A percentile compares a stretch with the other conserved stretches of the same genome.
phyloP scores from a whole-genome alignment of 2,329 filamentous ascomycete species.

The Grosmannia serpens region DNA sequence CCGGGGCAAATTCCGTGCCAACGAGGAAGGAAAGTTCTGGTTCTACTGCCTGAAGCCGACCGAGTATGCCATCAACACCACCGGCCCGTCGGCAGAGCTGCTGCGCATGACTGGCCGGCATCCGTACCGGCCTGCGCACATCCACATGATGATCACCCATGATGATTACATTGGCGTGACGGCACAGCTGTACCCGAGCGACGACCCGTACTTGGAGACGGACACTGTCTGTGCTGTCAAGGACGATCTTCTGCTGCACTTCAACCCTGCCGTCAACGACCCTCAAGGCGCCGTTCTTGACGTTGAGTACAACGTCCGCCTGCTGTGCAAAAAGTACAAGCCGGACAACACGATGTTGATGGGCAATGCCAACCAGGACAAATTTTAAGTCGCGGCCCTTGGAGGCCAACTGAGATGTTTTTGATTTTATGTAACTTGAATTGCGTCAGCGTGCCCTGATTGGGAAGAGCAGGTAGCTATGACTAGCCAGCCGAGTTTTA shows the following conservation, averaged over 20 bases:
- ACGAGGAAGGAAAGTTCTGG: conserved; percentile 49
- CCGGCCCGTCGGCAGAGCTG: conserved; percentile 42
- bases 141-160: conserved; percentile 43
- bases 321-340: conserved; percentile 20
- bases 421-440: no score
- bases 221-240: conserved; percentile 29
- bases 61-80: conserved; percentile 26
- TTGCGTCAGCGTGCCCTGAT: no score
- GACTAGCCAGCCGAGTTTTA: no score
- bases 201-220: conserved; percentile 40
- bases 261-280: conserved; percentile 17
- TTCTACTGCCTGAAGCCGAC: conserved; percentile 46
- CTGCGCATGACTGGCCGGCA: conserved; percentile 43
- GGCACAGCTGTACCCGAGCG: conserved; percentile 56
- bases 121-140: conserved; percentile 45
- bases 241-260: conserved; percentile 24
- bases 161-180: conserved; percentile 49
- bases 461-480: no score
- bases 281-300: conserved; percentile 22
- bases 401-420: no score
- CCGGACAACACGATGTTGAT: conserved; percentile 5
- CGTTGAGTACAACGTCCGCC: conserved; percentile 25
- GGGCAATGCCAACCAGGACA: conserved; percentile 5
- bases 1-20: conserved; percentile 53
- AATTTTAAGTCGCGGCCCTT: conserved; percentile 1